Conservation (phyloP, 768 basidiomycete species). For the Leucocoprinus leucothites region DNA sequence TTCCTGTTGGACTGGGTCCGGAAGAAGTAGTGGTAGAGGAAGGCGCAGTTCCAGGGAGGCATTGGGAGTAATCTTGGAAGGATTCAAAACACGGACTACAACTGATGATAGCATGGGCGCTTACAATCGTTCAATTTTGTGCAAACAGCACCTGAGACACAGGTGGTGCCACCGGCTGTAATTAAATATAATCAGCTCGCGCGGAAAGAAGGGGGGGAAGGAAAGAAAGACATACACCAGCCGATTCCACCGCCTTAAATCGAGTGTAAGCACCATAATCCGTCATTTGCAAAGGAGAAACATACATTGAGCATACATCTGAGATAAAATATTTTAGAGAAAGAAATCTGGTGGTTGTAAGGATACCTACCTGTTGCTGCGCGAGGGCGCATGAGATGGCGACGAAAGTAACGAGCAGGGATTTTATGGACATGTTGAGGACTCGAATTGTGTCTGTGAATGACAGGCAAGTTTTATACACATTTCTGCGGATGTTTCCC, state of each 20-base stretch:
- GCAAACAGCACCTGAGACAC: slow-evolving; percentile 32
- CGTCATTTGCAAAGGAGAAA: background rate
- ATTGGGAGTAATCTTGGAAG: slow-evolving; percentile 31
- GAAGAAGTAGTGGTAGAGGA: slow-evolving; percentile 13
- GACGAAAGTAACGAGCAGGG: slow-evolving; percentile 14
- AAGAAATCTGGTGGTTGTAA: background rate
- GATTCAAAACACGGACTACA: background rate
- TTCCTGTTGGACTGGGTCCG: slow-evolving; percentile 18
- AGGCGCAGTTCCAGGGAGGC: slow-evolving; percentile 27
- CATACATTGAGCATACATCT: slow-evolving; percentile 11
- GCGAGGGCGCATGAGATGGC: slow-evolving; percentile 18
- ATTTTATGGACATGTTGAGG: slow-evolving; percentile 13
- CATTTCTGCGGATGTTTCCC: background rate
- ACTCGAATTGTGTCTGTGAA: background rate
- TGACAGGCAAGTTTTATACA: background rate
- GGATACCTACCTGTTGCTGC: slow-evolving; percentile 21
- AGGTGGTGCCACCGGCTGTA: slow-evolving; percentile 31
- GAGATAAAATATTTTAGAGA: background rate
- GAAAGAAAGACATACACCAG: slow-evolving; percentile 3
- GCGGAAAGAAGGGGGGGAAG: background rate
- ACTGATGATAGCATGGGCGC: slow-evolving; percentile 2
- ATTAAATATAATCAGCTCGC: background rate
- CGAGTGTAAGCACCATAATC: background rate
- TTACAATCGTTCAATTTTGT: slow-evolving; percentile 29
- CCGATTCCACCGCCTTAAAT: slow-evolving; percentile 4